Base-by-base conservation (phyloP, 2,329 filamentous ascomycete species). In the Pseudogymnoascus sp. region DNA sequence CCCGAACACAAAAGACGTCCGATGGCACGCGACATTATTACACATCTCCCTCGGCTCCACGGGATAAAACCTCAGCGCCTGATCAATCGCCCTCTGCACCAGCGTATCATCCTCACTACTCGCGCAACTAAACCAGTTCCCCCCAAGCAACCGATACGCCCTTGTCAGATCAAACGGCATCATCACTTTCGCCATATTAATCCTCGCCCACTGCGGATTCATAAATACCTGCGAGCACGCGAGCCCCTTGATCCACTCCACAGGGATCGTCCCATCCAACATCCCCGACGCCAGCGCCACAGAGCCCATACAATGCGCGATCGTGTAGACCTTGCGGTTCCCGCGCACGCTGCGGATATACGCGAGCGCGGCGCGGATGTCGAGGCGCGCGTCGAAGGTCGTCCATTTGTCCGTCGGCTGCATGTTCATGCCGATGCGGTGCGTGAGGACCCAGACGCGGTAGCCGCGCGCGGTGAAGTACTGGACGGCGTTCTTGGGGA, bases 271-370 rank as follows among this genome's bases (percentile, higher is more conserved):
- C 38, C 85, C 84, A 70, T 86, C 83, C 1, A 88, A 77, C 0
- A 88, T 75, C n/a, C 84, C 85, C 3, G 78, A 75, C 0, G 82
- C 75, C 62, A 84, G 78, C 1, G 85, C 82, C 0, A 88, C 83
- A 46, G 82, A 82, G 26, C 85, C 86, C 78, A 86, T 83, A 72
- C 85, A 88, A 73, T 88, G 85, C 1, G 81, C 79, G 37, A 88
- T 77, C 2, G 79, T 79, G 71, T 88, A 88, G 37, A 85, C 73
- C 60, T 77, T 78, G 21, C 72, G 68, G n/a, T 71, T 66, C 63
- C 70, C 65, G 66, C 73, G 60, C 7, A 59, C 62, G 33, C 74
- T 63, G 5, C 83, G 80, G 62, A 88, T 82, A 66, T 77, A 76
- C 64, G 83, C 75, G 9, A 87, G 72, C 37, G 79, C 82, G 3